Evolutionary conservation across 1,139 yeast genomes (phyloP), one percentile per base, ranked within the genome.

Genomic region (Blastobotrys buckinghamii): DNA sequence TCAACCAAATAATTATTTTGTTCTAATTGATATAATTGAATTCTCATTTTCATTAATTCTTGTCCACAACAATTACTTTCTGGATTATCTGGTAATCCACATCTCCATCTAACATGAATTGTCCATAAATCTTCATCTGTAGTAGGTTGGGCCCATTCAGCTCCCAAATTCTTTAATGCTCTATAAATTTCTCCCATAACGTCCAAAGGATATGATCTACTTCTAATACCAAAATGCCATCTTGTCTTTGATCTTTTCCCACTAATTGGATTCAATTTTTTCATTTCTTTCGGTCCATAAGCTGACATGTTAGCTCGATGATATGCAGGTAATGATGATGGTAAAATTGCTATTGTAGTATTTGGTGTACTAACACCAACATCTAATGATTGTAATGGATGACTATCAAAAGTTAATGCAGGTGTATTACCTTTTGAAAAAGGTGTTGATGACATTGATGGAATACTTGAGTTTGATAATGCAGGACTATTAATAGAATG

Each of bases 131-230:
- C 98, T 61, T 92, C 98, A 61, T 92, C 98, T 60, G 86, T 95
- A 0, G 90, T 81, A 10, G 96, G 96, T 60, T 82, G 82, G 13
- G 95, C 89, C 98, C 98, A 92, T 66, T 92, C 97, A 0, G 98
- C 97, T 2, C 97, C 97, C 49, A 94, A 73, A 61, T 87, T 88
- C 68, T 86, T 86, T 61, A 92, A 74, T 0, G 98, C 98, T 41
- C 97, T 76, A 68, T 94, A 92, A 38, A 92, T 90, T 64, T 94
- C 99, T 27, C 97, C 97, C 98, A 92, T 92, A 8, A 92, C 98
- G 66, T 92, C 99, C 57, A 92, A 74, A 34, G 99, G 98, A 64
- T 92, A 92, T 1, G 97, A 88, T 60, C 97, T 77, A 9, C 97
- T 88, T 62, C 99, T 76, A 53, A 92, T 92, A 53, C 99, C 99